phyloP scores from a whole-genome alignment of 768 basidiomycete species.

The Suillus hirtellus region DNA sequence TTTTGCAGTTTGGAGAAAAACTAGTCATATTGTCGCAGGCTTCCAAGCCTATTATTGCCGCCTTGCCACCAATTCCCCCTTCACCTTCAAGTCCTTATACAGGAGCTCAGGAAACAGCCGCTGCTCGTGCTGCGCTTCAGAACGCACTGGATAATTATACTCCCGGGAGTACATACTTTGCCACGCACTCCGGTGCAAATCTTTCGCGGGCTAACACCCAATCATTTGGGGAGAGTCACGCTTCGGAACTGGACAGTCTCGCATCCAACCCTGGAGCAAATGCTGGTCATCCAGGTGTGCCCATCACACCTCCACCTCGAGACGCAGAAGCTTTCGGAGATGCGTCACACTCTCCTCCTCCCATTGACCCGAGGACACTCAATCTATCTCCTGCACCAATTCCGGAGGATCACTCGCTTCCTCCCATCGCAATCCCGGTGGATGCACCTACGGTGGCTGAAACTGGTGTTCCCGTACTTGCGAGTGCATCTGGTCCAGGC shows the following conservation, averaged over 20 bases:
- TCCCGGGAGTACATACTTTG: slow-evolving; percentile 61
- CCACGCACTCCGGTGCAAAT: slow-evolving; percentile 47
- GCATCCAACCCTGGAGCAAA: slow-evolving; percentile 30
- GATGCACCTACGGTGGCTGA: slow-evolving; percentile 70
- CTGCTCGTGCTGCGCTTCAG: slow-evolving; percentile 73
- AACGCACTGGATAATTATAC: slow-evolving; percentile 77
- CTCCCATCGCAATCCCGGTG: slow-evolving; percentile 28
- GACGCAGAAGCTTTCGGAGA: slow-evolving; percentile 14
- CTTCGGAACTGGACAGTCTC: slow-evolving; percentile 66
- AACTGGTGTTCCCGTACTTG: slow-evolving; percentile 70
- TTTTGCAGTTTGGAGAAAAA: slow-evolving; percentile 75
- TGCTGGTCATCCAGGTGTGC: slow-evolving; percentile 36
- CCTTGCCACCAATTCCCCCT: slow-evolving; percentile 70
- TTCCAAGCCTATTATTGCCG: slow-evolving; percentile 58
- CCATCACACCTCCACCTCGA: slow-evolving; percentile 44
- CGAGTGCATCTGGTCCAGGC: slow-evolving; percentile 58
- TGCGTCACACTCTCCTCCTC: slow-evolving; percentile 9
- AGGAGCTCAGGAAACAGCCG: slow-evolving; percentile 63
- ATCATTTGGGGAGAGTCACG: slow-evolving; percentile 86
- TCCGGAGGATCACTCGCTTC: slow-evolving; percentile 21
- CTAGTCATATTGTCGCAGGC: slow-evolving; percentile 73
- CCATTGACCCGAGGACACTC: slow-evolving; percentile 26
- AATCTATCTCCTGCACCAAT: slow-evolving; percentile 27
- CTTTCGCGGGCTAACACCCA: slow-evolving; percentile 71
- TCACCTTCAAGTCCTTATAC: slow-evolving; percentile 53